A percentile compares a stretch with the other conserved stretches of the same genome.
These are phyloP conservation scores for Quercus bicolor DNA, from an alignment of 306 rosid genomes.

Conservation along the genomic window DNA sequence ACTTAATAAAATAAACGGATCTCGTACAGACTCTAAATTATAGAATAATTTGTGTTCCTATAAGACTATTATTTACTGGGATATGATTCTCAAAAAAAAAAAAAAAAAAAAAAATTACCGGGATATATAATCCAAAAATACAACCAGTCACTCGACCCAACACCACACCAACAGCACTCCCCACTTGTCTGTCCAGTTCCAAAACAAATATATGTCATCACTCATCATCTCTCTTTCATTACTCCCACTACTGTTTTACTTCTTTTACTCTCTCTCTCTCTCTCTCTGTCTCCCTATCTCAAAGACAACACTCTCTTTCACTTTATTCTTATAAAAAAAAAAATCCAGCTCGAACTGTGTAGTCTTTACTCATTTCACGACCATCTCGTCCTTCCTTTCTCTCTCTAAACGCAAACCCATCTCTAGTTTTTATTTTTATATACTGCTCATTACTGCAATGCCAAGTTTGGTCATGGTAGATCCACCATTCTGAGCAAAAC, in stretches of 20 bases:
- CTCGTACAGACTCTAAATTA: rapidly evolving
- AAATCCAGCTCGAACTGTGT: conserved; percentile 22
- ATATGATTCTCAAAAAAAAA: no score
- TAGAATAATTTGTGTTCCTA: rapidly evolving
- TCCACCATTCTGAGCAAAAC: conserved; percentile 20
- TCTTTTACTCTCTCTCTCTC: not conserved
- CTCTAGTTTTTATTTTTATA: not conserved
- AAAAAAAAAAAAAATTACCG: no score
- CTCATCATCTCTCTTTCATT: no score
- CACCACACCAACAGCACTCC: no score
- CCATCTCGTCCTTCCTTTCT: conserved; percentile 22
- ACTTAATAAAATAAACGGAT: rapidly evolving
- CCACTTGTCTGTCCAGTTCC: no score
- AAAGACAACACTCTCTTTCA: not conserved
- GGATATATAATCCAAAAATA: no score
- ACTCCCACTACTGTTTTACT: no score
- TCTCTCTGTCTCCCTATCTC: not conserved
- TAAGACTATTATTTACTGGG: no score
- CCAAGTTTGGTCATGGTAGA: conserved; percentile 28
- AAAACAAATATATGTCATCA: no score
- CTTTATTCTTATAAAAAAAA: not conserved
- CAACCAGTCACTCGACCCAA: no score
- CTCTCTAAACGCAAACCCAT: conserved; percentile 16
- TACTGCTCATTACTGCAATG: not conserved
- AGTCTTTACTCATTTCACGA: conserved; percentile 47